These are phyloP conservation scores for Aspergillus transmontanensis DNA, from an alignment of 2,329 filamentous ascomycete species.

Conservation along the genomic window DNA sequence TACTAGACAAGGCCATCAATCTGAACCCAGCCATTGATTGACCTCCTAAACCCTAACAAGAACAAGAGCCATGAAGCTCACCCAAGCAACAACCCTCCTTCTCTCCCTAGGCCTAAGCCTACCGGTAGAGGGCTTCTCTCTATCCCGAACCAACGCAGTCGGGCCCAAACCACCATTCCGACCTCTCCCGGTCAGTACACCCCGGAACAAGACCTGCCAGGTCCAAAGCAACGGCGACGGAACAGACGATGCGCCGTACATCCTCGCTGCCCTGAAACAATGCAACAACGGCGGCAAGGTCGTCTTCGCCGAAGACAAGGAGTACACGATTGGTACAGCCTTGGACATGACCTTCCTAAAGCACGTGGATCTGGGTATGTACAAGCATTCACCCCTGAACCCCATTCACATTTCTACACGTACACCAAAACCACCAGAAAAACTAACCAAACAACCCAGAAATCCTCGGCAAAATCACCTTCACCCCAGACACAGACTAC, in stretches of 20 bases:
- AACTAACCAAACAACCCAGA: conserved; percentile 39
- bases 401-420: too few relatives aligned
- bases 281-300: conserved; percentile 68
- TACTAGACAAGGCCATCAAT: not conserved
- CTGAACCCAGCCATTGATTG: not conserved
- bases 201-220: conserved; percentile 32
- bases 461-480: conserved; percentile 62
- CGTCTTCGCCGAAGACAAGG: conserved; percentile 57
- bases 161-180: conserved; percentile 33
- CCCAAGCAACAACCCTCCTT: conserved; percentile 26
- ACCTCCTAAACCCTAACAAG: not conserved
- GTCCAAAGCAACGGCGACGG: conserved; percentile 32
- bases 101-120: conserved; percentile 24
- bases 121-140: conserved; percentile 21
- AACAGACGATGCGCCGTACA: conserved; percentile 53
- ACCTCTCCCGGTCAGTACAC: conserved; percentile 29
- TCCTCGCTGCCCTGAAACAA: conserved; percentile 57
- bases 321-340: conserved; percentile 65
- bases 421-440: conserved; percentile 15
- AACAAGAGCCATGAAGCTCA: conserved; percentile 28
- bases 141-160: conserved; percentile 28
- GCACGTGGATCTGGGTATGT: conserved; percentile 62
- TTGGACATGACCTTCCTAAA: conserved; percentile 67
- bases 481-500: conserved; percentile 68
- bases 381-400: not conserved